Conservation (phyloP, 2,329 filamentous ascomycete species). For the Chalara sp. region DNA sequence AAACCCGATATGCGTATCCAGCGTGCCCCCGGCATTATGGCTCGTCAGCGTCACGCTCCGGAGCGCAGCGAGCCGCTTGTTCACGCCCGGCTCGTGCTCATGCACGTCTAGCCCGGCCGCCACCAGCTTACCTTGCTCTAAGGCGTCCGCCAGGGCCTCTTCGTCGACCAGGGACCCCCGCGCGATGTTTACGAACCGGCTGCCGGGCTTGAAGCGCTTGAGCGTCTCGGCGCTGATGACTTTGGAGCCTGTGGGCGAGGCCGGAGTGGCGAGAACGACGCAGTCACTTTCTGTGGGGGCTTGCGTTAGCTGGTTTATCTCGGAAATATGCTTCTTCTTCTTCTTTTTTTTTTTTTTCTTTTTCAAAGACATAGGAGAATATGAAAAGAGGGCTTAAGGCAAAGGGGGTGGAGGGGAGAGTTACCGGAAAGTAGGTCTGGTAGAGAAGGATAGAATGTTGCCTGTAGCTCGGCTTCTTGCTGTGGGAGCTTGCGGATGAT, state of each 20-base stretch:
- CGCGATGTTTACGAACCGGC: constrained; percentile 59
- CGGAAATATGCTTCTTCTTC: too few relatives aligned
- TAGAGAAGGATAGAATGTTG: constrained; percentile 44
- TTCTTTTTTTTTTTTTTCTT: too few relatives aligned
- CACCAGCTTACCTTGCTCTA: constrained; percentile 43
- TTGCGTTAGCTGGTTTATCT: too few relatives aligned
- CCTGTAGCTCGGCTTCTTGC: constrained; percentile 36
- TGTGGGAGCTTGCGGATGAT: constrained; percentile 35
- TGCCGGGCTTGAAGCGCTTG: constrained; percentile 43
- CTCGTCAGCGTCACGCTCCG: constrained; percentile 48
- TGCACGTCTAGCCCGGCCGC: constrained; percentile 60
- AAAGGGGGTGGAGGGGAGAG: too few relatives aligned
- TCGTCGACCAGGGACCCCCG: constrained; percentile 58
- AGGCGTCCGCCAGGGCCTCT: constrained; percentile 50
- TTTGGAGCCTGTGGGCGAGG: constrained; percentile 35
- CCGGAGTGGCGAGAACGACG: constrained; percentile 54
- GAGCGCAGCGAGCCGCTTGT: constrained; percentile 19
- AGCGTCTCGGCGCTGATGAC: constrained; percentile 45
- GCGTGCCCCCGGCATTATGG: constrained; percentile 60
- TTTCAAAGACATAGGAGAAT: too few relatives aligned
- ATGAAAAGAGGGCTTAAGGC: too few relatives aligned
- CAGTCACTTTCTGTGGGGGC: constrained; percentile 40
- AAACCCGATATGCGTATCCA: constrained; percentile 56
- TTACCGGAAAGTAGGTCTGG: constrained; percentile 39
- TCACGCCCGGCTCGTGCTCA: constrained; percentile 44